phyloP scores from a whole-genome alignment of 2,329 filamentous ascomycete genomes.

The Stemphylium vesicarium region DNA sequence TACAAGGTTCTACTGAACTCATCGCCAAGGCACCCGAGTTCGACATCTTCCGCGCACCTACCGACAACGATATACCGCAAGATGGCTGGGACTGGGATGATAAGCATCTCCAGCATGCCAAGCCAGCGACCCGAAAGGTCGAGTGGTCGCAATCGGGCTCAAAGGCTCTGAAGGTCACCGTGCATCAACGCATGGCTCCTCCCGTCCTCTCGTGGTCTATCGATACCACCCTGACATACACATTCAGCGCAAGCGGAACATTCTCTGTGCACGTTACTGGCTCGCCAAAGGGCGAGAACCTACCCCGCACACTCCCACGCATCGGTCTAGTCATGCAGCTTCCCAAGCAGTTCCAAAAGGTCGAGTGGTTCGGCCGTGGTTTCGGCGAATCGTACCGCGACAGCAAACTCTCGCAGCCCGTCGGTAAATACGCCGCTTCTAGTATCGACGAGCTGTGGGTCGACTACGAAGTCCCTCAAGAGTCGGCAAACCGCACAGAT shows the following conservation, averaged over 20 bases:
- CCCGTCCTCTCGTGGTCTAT: slow-evolving; percentile 64
- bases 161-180: slow-evolving; percentile 45
- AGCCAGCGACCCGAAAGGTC: slow-evolving; percentile 35
- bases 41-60: slow-evolving; percentile 68
- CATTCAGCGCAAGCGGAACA: slow-evolving; percentile 54
- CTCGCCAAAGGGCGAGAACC: slow-evolving; percentile 56
- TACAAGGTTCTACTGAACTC: slow-evolving; percentile 39
- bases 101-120: slow-evolving; percentile 36
- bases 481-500: slow-evolving; percentile 69
- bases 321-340: slow-evolving; percentile 66
- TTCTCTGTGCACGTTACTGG: slow-evolving; percentile 57
- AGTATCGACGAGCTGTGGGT: slow-evolving; percentile 60
- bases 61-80: slow-evolving; percentile 66
- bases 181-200: slow-evolving; percentile 62
- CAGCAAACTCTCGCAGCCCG: slow-evolving; percentile 64
- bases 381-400: slow-evolving; percentile 71
- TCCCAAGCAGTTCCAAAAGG: slow-evolving; percentile 53
- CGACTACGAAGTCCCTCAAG: slow-evolving; percentile 71
- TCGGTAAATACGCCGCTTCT: slow-evolving; percentile 56
- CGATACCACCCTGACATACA: slow-evolving; percentile 57
- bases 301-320: slow-evolving; percentile 64
- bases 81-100: slow-evolving; percentile 65
- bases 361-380: slow-evolving; percentile 68
- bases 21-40: slow-evolving; percentile 49
- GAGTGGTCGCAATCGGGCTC: slow-evolving; percentile 44